Evolutionary conservation across 768 basidiomycete genomes (phyloP).

Genomic region (Xerocomellus amylosporus): DNA sequence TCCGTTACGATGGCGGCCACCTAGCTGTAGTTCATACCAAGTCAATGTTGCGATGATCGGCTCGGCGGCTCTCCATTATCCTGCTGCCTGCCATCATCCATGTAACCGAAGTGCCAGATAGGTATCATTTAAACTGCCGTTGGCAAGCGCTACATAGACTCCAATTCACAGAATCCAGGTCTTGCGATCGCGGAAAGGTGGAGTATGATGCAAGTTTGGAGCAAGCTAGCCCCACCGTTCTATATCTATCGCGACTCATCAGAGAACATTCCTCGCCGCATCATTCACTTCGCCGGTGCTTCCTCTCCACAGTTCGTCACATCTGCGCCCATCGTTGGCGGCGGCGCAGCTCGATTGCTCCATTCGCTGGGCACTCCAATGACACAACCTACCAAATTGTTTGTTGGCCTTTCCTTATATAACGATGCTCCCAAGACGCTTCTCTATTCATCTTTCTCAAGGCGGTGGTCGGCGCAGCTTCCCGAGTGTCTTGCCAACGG

Average conservation of each 20-base stretch:
- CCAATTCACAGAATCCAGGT: neutral
- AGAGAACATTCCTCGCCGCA: neutral
- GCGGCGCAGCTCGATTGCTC: neutral
- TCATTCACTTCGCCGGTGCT: neutral
- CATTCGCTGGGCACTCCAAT: neutral
- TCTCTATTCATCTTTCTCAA: neutral
- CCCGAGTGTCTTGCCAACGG: no score
- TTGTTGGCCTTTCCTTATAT: neutral
- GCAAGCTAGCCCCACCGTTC: neutral
- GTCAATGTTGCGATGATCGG: no score
- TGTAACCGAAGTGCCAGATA: neutral
- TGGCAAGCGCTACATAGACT: neutral
- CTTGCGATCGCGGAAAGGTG: neutral
- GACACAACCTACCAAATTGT: neutral
- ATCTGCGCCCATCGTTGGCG: neutral
- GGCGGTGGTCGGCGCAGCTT: constrained; percentile 1
- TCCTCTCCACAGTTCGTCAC: neutral
- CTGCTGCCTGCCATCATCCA: neutral
- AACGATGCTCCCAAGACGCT: no score
- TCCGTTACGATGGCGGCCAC: neutral
- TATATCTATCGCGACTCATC: neutral
- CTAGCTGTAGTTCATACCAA: neutral
- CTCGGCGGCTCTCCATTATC: neutral
- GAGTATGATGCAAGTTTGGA: neutral
- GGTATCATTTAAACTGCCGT: neutral